Percentiles rank a stretch among this genome's conserved stretches.
These are phyloP conservation scores for Lachancea cidri DNA, from an alignment of 805 yeast genomes.

Conservation along the genomic window DNA sequence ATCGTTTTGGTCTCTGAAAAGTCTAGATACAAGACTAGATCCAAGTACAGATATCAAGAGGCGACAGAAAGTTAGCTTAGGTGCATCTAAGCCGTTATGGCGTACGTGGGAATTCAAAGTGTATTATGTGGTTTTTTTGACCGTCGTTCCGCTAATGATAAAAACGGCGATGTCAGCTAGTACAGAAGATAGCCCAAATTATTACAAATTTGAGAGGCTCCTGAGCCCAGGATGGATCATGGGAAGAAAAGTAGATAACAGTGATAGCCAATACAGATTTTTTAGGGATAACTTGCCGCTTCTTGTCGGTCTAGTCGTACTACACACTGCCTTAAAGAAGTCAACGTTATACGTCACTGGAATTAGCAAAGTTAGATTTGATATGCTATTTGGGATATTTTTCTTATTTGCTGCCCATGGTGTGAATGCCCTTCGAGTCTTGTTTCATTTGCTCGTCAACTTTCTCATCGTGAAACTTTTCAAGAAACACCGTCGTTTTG, in stretches of 20 bases:
- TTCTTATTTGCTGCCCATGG: slow-evolving; percentile 80
- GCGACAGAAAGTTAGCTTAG: slow-evolving; percentile 11
- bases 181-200: slow-evolving; percentile 69
- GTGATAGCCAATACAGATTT: slow-evolving; percentile 84
- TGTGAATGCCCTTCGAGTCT: slow-evolving; percentile 56
- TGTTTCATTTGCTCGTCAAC: slow-evolving; percentile 51
- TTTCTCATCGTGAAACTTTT: slow-evolving; percentile 33
- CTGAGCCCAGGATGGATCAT: slow-evolving; percentile 83
- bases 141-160: slow-evolving; percentile 79
- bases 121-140: slow-evolving; percentile 55
- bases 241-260: slow-evolving; percentile 87
- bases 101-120: slow-evolving; percentile 65
- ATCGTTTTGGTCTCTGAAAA: slow-evolving; percentile 24
- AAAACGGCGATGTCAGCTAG: slow-evolving; percentile 79
- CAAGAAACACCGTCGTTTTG: slow-evolving; percentile 31
- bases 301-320: slow-evolving; percentile 46
- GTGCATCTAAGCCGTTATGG: slow-evolving; percentile 47
- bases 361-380: slow-evolving; percentile 54
- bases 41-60: slow-evolving; percentile 16
- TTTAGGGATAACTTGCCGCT: slow-evolving; percentile 76
- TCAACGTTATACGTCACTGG: slow-evolving; percentile 22
- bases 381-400: slow-evolving; percentile 61
- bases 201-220: slow-evolving; percentile 51
- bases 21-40: slow-evolving; percentile 25
- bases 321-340: slow-evolving; percentile 52